phyloP scores from a whole-genome alignment of 352 stramenopile genomes.

The Phytophthora brassicae region DNA sequence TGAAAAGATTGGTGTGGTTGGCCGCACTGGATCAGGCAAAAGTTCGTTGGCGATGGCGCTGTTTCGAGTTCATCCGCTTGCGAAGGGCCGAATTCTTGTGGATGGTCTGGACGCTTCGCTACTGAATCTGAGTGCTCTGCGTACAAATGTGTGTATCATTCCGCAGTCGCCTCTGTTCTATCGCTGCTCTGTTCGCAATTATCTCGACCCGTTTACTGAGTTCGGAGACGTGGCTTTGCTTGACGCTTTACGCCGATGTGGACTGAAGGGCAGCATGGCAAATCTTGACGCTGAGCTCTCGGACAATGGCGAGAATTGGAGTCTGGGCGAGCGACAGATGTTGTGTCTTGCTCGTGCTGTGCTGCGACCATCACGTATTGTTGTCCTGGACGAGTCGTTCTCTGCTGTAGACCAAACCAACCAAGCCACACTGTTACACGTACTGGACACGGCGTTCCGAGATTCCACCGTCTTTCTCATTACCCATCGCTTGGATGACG shows the following conservation, averaged over 20 bases:
- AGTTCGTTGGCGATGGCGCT: slow-evolving; percentile 59
- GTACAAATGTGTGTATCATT: slow-evolving; percentile 64
- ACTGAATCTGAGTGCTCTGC: slow-evolving; percentile 41
- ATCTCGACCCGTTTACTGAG: slow-evolving; percentile 91
- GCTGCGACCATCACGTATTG: slow-evolving; percentile 79
- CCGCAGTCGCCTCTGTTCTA: slow-evolving; percentile 94
- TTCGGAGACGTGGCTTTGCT: slow-evolving; percentile 65
- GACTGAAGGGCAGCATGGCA: slow-evolving; percentile 38
- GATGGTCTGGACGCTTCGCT: slow-evolving; percentile 84
- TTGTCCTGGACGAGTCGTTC: slow-evolving; percentile 92
- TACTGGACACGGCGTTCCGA: slow-evolving; percentile 89
- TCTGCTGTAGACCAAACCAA: slow-evolving; percentile 55
- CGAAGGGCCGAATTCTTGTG: slow-evolving; percentile 76
- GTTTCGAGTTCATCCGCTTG: slow-evolving; percentile 44
- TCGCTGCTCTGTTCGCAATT: slow-evolving; percentile 87
- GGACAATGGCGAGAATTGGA: slow-evolving; percentile 96
- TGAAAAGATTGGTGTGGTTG: slow-evolving; percentile 63
- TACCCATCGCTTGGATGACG: slow-evolving; percentile 94
- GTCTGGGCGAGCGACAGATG: slow-evolving; percentile 94
- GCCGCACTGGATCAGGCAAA: slow-evolving; percentile 62
- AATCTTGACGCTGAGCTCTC: slow-evolving; percentile 36
- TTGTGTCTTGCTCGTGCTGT: slow-evolving; percentile 95
- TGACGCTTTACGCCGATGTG: slow-evolving; percentile 40
- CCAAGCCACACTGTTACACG: slow-evolving; percentile 67
- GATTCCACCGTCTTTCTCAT: slow-evolving; percentile 96